These are phyloP conservation scores for Lachancea sp. DNA, from an alignment of 805 yeast species.

Conservation along the genomic window DNA sequence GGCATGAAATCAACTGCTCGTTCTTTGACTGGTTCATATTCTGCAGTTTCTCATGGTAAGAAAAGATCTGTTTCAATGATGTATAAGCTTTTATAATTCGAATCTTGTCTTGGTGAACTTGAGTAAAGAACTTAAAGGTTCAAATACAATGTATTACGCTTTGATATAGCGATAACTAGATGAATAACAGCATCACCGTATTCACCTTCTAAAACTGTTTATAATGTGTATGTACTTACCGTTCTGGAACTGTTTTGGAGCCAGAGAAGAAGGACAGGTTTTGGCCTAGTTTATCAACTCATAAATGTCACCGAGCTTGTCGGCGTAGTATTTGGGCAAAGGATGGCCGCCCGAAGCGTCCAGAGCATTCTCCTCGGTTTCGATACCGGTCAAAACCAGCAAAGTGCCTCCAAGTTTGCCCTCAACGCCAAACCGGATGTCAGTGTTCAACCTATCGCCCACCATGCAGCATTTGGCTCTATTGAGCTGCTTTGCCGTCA, in stretches of 20 bases:
- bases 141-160: no score
- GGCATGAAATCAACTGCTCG: slow-evolving; percentile 28
- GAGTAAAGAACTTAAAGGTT: no score
- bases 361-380: slow-evolving; percentile 57
- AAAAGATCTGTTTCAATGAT: background rate
- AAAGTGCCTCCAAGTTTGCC: slow-evolving; percentile 79
- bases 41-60: background rate
- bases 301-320: slow-evolving; percentile 69
- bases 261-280: no score
- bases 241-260: no score
- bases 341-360: slow-evolving; percentile 30
- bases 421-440: slow-evolving; percentile 82
- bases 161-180: no score
- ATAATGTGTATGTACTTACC: background rate
- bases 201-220: background rate
- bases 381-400: slow-evolving; percentile 88
- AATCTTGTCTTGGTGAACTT: background rate
- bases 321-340: slow-evolving; percentile 62
- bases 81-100: background rate
- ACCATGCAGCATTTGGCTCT: slow-evolving; percentile 73
- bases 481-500: slow-evolving; percentile 53
- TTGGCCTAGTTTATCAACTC: slow-evolving; percentile 35
- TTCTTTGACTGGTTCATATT: slow-evolving; percentile 7
- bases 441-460: slow-evolving; percentile 93
- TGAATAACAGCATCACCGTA: no score